Conservation (phyloP, 129 eudicot species). For the Flaveria linearis region DNA sequence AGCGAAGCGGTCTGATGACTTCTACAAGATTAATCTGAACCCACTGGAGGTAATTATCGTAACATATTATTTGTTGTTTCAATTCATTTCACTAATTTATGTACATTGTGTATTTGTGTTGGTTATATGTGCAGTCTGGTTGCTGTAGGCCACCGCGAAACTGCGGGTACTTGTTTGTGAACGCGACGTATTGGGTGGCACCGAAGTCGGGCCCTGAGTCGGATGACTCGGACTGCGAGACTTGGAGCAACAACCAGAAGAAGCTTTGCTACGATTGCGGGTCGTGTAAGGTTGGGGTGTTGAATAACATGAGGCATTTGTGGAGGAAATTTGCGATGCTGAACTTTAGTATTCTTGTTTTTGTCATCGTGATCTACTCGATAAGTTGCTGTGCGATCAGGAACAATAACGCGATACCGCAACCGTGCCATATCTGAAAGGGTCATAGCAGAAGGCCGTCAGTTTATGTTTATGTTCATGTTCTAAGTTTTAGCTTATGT, state of each 20-base stretch:
- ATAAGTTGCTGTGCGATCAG: slow-evolving; percentile 65
- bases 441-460: background rate
- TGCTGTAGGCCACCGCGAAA: slow-evolving; percentile 68
- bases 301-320: slow-evolving; percentile 49
- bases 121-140: slow-evolving; percentile 43
- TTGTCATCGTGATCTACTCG: slow-evolving; percentile 49
- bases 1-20: slow-evolving; percentile 23
- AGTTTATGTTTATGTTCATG: slow-evolving; percentile 22
- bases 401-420: slow-evolving; percentile 40
- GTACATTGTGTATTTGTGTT: background rate
- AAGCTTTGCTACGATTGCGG: slow-evolving; percentile 67
- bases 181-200: slow-evolving; percentile 49
- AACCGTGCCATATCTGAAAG: slow-evolving; percentile 30
- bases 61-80: background rate
- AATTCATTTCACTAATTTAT: background rate
- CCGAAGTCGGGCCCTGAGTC: slow-evolving; percentile 42
- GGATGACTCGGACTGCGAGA: slow-evolving; percentile 51
- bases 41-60: slow-evolving; percentile 38
- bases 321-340: slow-evolving; percentile 56
- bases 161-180: slow-evolving; percentile 46
- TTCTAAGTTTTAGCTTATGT: background rate
- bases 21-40: slow-evolving; percentile 32
- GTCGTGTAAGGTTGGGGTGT: slow-evolving; percentile 62
- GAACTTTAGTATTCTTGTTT: slow-evolving; percentile 41
- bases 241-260: slow-evolving; percentile 59